phyloP scores from a whole-genome alignment of 768 basidiomycete genomes.

The Mycena maculata region DNA sequence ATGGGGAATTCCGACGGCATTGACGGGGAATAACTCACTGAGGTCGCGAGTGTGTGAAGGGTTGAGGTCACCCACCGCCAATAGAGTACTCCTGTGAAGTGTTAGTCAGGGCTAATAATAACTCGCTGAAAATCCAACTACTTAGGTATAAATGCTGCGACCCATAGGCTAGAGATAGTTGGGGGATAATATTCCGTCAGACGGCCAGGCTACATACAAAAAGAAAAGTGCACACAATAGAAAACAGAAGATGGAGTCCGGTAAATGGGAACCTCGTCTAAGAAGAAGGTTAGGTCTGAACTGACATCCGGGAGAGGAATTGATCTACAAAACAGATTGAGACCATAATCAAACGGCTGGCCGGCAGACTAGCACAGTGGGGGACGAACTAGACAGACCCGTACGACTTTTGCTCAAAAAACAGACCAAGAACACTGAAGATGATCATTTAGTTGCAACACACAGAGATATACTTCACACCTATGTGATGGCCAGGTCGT shows the following conservation, averaged over 20 bases:
- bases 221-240: background rate
- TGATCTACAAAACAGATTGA: slow-evolving; percentile 7
- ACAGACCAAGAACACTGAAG: slow-evolving; percentile 10
- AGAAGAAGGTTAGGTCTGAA: background rate
- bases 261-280: slow-evolving; percentile 4
- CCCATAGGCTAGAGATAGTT: slow-evolving; percentile 10
- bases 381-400: background rate
- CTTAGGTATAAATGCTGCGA: slow-evolving; percentile 28
- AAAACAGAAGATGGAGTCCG: slow-evolving; percentile 12
- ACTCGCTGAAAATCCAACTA: background rate
- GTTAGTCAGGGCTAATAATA: background rate
- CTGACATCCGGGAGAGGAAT: background rate
- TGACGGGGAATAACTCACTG: background rate
- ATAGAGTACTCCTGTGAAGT: slow-evolving; percentile 4
- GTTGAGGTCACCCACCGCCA: background rate
- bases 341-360: background rate
- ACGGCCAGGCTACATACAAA: background rate
- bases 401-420: slow-evolving; percentile 8
- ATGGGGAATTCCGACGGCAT: background rate
- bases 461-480: background rate
- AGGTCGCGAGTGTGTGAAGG: background rate
- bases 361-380: background rate
- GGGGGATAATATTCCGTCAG: background rate
- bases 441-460: background rate
- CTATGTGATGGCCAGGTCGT: slow-evolving; percentile 26